phyloP scores from a whole-genome alignment of 1,284 basidiomycete species.

The Ganoderma sinense region DNA sequence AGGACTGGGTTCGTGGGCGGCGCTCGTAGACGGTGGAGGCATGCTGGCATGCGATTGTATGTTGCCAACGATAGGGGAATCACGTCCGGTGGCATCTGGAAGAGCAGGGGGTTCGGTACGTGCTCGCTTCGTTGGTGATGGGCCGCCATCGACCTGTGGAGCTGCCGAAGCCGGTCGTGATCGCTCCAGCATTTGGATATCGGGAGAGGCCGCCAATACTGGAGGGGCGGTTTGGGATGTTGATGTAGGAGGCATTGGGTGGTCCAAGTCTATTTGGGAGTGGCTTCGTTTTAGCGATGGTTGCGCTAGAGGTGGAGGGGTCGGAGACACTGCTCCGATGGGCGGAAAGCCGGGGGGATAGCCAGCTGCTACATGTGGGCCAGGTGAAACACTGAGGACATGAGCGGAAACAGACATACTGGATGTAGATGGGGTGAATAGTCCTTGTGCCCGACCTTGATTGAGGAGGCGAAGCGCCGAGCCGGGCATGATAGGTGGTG shows the following conservation, averaged over 20 bases:
- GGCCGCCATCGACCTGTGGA: slow-evolving; percentile 55
- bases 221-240: slow-evolving; percentile 38
- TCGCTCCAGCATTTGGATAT: slow-evolving; percentile 54
- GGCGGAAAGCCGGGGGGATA: slow-evolving; percentile 53
- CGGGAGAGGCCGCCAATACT: slow-evolving; percentile 49
- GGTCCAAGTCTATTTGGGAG: slow-evolving; percentile 52
- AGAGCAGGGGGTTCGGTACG: slow-evolving; percentile 59
- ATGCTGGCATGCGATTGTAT: slow-evolving; percentile 29
- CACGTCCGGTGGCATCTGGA: slow-evolving; percentile 26
- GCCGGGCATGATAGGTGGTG: slow-evolving; percentile 83
- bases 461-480: slow-evolving; percentile 81
- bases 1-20: slow-evolving; percentile 17
- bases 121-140: slow-evolving; percentile 70
- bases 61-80: slow-evolving; percentile 14
- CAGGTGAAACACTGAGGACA: slow-evolving; percentile 44
- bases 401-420: slow-evolving; percentile 46
- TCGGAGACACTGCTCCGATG: slow-evolving; percentile 51
- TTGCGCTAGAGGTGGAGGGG: slow-evolving; percentile 53
- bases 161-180: slow-evolving; percentile 57
- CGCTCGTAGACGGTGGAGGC: slow-evolving; percentile 26
- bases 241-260: slow-evolving; percentile 25
- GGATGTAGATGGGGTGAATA: slow-evolving; percentile 84
- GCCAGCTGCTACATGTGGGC: slow-evolving; percentile 45
- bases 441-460: slow-evolving; percentile 85
- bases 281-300: slow-evolving; percentile 54